phyloP scores from a whole-genome alignment of 2,329 filamentous ascomycete genomes.

The Malbranchea cinnamomea region DNA sequence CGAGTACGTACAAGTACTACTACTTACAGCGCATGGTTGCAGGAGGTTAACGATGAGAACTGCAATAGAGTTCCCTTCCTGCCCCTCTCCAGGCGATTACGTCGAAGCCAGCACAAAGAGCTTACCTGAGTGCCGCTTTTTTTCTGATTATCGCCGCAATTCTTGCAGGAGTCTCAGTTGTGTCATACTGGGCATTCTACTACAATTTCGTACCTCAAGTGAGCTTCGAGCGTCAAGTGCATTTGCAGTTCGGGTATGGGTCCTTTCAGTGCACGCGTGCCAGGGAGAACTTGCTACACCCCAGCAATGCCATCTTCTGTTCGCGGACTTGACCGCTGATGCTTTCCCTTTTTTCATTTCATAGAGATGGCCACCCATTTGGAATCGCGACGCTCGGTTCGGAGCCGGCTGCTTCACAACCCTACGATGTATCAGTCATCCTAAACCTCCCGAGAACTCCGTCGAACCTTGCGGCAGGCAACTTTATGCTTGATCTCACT shows the following conservation, averaged over 20 bases:
- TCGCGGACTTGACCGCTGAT: neutral
- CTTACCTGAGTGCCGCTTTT: constrained; percentile 47
- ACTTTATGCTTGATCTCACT: constrained; percentile 85
- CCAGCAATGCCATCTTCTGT: neutral
- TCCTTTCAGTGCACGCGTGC: constrained; percentile 7
- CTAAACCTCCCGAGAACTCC: constrained; percentile 66
- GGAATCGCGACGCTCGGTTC: constrained; percentile 36
- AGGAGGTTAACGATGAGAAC: too few relatives aligned
- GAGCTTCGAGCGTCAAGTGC: constrained; percentile 45
- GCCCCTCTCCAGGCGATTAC: constrained; percentile 39
- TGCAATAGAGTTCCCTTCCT: too few relatives aligned
- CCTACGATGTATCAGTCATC: constrained; percentile 68
- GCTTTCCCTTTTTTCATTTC: constrained; percentile 2
- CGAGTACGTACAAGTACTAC: too few relatives aligned
- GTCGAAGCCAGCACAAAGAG: constrained; percentile 47
- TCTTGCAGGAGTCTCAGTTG: constrained; percentile 42
- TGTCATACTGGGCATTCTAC: constrained; percentile 55
- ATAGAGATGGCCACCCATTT: constrained; percentile 35
- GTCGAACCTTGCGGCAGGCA: constrained; percentile 60
- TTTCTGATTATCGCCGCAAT: constrained; percentile 37
- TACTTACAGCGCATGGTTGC: too few relatives aligned
- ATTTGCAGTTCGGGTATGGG: constrained; percentile 52
- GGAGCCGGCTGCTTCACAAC: constrained; percentile 53
- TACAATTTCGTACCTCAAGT: constrained; percentile 52
- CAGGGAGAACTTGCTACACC: neutral